A percentile compares a stretch with the other conserved stretches of the same genome.
phyloP scores from a whole-genome alignment of 805 yeast species.

The Candida fluviatilis region DNA sequence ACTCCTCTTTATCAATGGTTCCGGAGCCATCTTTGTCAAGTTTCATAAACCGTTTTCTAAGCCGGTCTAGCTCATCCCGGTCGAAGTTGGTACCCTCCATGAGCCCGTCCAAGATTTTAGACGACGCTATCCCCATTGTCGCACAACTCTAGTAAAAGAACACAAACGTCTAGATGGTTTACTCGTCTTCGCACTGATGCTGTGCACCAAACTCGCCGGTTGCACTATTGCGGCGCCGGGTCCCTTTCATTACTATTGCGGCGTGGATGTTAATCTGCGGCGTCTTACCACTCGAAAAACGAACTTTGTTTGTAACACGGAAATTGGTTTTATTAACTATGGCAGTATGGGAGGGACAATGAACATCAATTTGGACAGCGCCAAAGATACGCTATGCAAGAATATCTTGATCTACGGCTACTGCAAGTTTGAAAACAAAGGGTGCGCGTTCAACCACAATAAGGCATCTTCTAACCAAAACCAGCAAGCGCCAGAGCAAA shows the following conservation, averaged over 20 bases:
- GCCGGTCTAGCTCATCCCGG: constrained; percentile 84
- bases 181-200: too few species aligned
- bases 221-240: too few species aligned
- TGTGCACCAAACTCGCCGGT: too few species aligned
- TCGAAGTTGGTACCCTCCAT: constrained; percentile 85
- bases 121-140: constrained; percentile 66
- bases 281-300: too few species aligned
- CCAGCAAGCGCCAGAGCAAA: constrained; percentile 6
- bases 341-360: constrained; percentile 10
- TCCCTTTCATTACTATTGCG: too few species aligned
- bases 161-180: too few species aligned
- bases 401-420: constrained; percentile 82
- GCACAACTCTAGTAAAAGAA: too few species aligned
- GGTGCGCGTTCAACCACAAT: constrained; percentile 73
- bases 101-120: constrained; percentile 60
- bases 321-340: constrained; percentile 1
- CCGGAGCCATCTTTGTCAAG: constrained; percentile 92
- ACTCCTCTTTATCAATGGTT: constrained; percentile 85
- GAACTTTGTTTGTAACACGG: too few species aligned
- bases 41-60: constrained; percentile 91
- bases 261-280: too few species aligned
- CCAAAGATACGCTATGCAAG: constrained; percentile 76
- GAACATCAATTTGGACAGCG: constrained; percentile 49
- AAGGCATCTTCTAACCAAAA: constrained; percentile 5
- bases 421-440: constrained; percentile 83